Evolutionary conservation across 306 rosid genomes (phyloP).

Genomic region (Rosa rugosa): DNA sequence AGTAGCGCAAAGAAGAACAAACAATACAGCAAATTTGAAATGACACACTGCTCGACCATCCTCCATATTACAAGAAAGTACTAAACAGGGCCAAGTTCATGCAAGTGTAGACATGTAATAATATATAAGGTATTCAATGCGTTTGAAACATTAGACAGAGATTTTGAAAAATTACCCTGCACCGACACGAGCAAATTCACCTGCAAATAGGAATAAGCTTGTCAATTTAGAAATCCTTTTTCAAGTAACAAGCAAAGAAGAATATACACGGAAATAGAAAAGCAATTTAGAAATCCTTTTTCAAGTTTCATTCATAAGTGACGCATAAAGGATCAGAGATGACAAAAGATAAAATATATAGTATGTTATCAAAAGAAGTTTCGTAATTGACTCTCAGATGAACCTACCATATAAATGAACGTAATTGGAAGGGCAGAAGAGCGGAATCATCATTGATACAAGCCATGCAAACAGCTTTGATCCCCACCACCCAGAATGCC

Average conservation of each 20-base stretch:
- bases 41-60: not conserved
- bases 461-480: constrained; percentile 53
- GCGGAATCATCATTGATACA: constrained; percentile 55
- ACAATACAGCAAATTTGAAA: not conserved
- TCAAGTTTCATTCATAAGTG: not conserved
- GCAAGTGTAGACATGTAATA: not conserved
- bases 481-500: constrained; percentile 88
- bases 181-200: constrained; percentile 82
- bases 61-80: not conserved
- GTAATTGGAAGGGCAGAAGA: constrained; percentile 52
- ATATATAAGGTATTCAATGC: too few species aligned
- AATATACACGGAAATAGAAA: not conserved
- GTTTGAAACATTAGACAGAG: constrained; percentile 12
- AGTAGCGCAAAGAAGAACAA: not conserved
- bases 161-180: constrained; percentile 62
- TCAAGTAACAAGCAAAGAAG: not conserved
- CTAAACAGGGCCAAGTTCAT: not conserved
- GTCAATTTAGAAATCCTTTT: constrained; percentile 10
- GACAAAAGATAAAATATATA: not conserved
- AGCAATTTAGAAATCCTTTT: too few species aligned
- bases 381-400: not conserved
- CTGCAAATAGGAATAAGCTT: constrained; percentile 39
- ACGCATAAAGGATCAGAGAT: not conserved
- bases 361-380: not conserved
- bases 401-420: constrained; percentile 69